Evolutionary conservation across 2,329 filamentous ascomycete genomes (phyloP), one percentile per base, ranked within the genome.

Genomic region (Aspergillus japonicus): DNA sequence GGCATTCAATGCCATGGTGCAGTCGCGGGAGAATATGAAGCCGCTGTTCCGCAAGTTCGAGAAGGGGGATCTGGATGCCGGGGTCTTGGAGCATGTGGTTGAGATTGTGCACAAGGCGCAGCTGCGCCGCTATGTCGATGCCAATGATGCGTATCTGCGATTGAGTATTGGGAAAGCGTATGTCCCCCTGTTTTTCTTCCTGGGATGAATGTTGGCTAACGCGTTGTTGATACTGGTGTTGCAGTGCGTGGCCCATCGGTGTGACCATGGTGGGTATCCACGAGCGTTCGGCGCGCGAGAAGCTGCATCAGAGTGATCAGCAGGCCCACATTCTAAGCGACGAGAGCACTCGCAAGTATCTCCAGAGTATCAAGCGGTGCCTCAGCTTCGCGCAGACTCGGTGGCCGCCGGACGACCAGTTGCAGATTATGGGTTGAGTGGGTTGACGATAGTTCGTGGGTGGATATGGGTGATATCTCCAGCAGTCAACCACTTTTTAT

Each of bases 231-330:
- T 29, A 7, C 10, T 29, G 26, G 26, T 23, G 23, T 39, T 47
- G 35, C 59, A 83, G 81, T 63, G 95, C 95, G 16, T 99, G 95
- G 95, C 95, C 95, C 24, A 99, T 99, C 71, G 95, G 95, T 78
- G 95, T 99, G 44, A 99, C 95, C 75, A 99, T 98, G 95, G 95
- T 99, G 71, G 95, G 95, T 82, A 99, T 99, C 69, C 95, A 99
- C 85, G 95, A 98, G 82, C 87, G 95, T 72, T 95, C 90, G 66
- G 94, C 95, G 21, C 86, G 95, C 64, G 95, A 99, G 79, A 99
- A 99, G 79, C 80, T 99, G 61, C 93, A 98, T 73, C 87, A 95
- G 74, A 83, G 81, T 62, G 85, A 86, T 64, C 84, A 85, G 66
- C 89, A 92, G 70, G 95, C 94, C 4, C 93, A 99, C 75, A 96